phyloP scores from a whole-genome alignment of 768 basidiomycete species.

The Trametes villosa region DNA sequence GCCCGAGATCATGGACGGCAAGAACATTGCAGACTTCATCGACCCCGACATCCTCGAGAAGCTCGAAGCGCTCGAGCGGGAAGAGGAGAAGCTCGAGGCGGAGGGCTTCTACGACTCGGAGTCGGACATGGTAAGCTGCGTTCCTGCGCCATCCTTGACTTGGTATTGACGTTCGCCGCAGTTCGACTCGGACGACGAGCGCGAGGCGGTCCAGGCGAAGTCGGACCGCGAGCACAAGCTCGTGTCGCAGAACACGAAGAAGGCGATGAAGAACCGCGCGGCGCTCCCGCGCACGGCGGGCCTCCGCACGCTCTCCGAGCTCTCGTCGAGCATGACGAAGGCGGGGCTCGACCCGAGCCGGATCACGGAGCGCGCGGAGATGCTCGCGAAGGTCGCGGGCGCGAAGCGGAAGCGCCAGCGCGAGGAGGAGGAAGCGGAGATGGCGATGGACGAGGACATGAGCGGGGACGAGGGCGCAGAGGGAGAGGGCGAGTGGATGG shows the following conservation, averaged over 20 bases:
- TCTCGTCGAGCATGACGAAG: slow-evolving; percentile 80
- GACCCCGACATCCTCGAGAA: slow-evolving; percentile 97
- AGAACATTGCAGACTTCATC: slow-evolving; percentile 98
- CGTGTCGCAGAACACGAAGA: slow-evolving; percentile 77
- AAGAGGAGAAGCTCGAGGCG: slow-evolving; percentile 91
- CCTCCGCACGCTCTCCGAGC: slow-evolving; percentile 68
- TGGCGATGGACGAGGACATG: slow-evolving; percentile 60
- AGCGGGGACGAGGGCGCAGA: slow-evolving; percentile 39
- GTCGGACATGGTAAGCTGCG: slow-evolving; percentile 71
- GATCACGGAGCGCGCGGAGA: slow-evolving; percentile 86
- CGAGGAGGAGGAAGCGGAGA: slow-evolving; percentile 63
- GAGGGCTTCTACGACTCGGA: slow-evolving; percentile 96
- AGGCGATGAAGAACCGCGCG: slow-evolving; percentile 85
- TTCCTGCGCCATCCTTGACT: background rate
- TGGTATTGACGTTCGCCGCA: slow-evolving; percentile 20
- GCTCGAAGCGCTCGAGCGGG: slow-evolving; percentile 94
- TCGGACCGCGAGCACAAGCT: slow-evolving; percentile 67
- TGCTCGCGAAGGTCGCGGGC: slow-evolving; percentile 75
- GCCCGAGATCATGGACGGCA: slow-evolving; percentile 99
- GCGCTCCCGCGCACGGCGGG: slow-evolving; percentile 77
- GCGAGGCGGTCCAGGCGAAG: slow-evolving; percentile 69
- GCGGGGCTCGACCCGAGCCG: slow-evolving; percentile 88
- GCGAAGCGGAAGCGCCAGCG: slow-evolving; percentile 71
- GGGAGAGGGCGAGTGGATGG: slow-evolving; percentile 50
- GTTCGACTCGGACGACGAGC: slow-evolving; percentile 70